These are phyloP conservation scores for Mucor irregularis DNA, from an alignment of 371 early-diverging fungal genomes.

Conservation along the genomic window DNA sequence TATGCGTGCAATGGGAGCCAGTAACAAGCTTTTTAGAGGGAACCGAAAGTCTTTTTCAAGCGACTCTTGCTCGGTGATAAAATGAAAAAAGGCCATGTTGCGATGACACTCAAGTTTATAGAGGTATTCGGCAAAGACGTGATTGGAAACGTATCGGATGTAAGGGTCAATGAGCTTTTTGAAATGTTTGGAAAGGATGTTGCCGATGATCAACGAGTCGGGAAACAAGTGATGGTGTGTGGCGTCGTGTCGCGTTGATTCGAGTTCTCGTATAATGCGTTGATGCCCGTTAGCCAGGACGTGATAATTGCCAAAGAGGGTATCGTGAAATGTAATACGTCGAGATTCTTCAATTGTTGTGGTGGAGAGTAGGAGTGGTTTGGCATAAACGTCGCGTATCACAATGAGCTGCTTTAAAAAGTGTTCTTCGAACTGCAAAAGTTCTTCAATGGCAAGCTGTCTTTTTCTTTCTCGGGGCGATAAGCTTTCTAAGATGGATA, in stretches of 20 bases:
- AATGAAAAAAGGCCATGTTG: conserved; percentile 8
- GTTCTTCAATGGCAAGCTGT: conserved; percentile 21
- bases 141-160: conserved; percentile 15
- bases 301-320: conserved; percentile 18
- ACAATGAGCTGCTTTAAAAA: conserved; percentile 14
- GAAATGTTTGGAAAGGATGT: conserved; percentile 5
- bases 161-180: conserved; percentile 4
- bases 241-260: neutral
- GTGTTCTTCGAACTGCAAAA: conserved; percentile 8
- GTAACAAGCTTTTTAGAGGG: conserved; percentile 4
- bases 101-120: conserved; percentile 11
- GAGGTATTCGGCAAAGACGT: conserved; percentile 10
- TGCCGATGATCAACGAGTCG: conserved; percentile 1
- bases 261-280: conserved; percentile 4
- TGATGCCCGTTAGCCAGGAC: conserved; percentile 9
- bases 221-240: conserved; percentile 4
- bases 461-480: conserved; percentile 7
- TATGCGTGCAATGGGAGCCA: conserved; percentile 8
- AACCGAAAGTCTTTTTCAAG: conserved; percentile 9
- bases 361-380: conserved; percentile 8
- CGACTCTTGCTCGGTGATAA: conserved; percentile 12
- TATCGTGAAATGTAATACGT: conserved; percentile 15
- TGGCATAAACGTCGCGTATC: conserved; percentile 11
- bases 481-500: conserved; percentile 6
- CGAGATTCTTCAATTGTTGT: conserved; percentile 17